Conservation (phyloP, 305 asterid genomes). For the Fraxinus ornus region DNA sequence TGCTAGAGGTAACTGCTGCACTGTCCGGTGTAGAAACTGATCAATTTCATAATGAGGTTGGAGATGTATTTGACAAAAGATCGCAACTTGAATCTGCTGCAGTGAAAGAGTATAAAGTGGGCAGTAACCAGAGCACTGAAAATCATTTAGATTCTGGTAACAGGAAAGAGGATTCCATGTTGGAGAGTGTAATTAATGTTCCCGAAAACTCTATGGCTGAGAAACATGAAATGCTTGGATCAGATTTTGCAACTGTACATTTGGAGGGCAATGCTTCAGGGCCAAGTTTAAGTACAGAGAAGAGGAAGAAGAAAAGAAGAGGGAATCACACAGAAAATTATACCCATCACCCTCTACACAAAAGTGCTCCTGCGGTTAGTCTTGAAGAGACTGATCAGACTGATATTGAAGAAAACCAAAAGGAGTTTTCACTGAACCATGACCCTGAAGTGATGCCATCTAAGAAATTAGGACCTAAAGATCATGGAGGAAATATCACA, state of each 20-base stretch:
- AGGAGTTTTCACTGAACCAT: constrained; percentile 16
- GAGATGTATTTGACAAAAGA: constrained; percentile 24
- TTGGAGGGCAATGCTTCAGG: not conserved
- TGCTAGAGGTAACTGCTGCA: constrained; percentile 19
- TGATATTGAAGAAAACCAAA: constrained; percentile 13
- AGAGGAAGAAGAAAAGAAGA: constrained; percentile 8
- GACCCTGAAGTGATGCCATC: constrained; percentile 22
- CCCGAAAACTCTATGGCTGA: constrained; percentile 8
- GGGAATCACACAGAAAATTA: not conserved
- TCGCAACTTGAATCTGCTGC: constrained; percentile 18
- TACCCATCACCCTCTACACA: not conserved
- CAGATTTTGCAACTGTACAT: constrained; percentile 20
- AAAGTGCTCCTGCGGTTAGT: not conserved
- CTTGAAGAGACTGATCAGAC: constrained; percentile 12
- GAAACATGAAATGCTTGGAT: constrained; percentile 19
- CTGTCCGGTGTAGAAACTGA: constrained; percentile 28
- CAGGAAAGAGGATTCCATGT: constrained; percentile 20
- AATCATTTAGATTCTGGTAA: constrained; percentile 21
- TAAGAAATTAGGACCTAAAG: constrained; percentile 11
- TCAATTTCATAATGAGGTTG: constrained; percentile 14
- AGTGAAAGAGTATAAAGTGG: constrained; percentile 15
- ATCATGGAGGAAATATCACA: constrained; percentile 3
- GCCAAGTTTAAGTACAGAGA: constrained; percentile 10
- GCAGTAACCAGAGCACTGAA: constrained; percentile 18
- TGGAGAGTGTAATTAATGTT: constrained; percentile 6